Base-by-base conservation (phyloP, 1,284 basidiomycete species). In the Ceratorhiza oryzae-sativae region DNA sequence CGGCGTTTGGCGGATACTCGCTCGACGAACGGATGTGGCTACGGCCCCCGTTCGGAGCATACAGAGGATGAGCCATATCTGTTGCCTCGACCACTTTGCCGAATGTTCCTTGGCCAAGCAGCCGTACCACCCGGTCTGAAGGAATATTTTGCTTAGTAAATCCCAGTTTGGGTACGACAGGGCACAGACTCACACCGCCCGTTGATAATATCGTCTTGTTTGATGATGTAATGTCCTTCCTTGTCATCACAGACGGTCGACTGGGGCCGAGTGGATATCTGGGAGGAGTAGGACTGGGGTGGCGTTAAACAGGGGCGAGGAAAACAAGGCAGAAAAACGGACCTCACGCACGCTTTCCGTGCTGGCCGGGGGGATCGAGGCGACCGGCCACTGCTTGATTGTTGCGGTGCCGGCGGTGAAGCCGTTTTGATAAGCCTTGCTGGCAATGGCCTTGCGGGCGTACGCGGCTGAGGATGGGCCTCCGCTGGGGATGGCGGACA, bases 1-100 rank as follows among this genome's bases (percentile, higher is more conserved):
- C 86, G 8, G 70, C 70, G 20, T 71, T 71, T n/a, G 70, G 70
- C 10, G 70, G 70, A 39, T 61, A 71, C n/a, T 71, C 70, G 18
- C 34, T 62, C 36, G 48, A 61, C 3, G 58, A 36, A 32, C 70
- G 70, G 3, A 71, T 9, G 48, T 62, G 59, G 58, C 48, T 48
- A n/a, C 68, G 68, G 23, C 42, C 41, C 4, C 68, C 68, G 34
- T 80, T 76, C 3, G 45, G 30, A 18, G 68, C 51, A 27, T 71
- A 71, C 48, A 55, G 65, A 60, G 71, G 61, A 76, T 90, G 88
- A 71, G 86, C 90, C 42, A 88, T 88, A 82, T 98, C 94, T 77
- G 92, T 82, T 42, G 95, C 95, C 80, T 98, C 94, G 70, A 99
- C 96, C 32, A 99, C 97, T 81, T 99, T 99, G 76, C 97, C 97